A percentile compares a stretch with the other conserved stretches of the same genome.
phyloP scores from a whole-genome alignment of 768 basidiomycete genomes.

The Boletus rubroflammeus region DNA sequence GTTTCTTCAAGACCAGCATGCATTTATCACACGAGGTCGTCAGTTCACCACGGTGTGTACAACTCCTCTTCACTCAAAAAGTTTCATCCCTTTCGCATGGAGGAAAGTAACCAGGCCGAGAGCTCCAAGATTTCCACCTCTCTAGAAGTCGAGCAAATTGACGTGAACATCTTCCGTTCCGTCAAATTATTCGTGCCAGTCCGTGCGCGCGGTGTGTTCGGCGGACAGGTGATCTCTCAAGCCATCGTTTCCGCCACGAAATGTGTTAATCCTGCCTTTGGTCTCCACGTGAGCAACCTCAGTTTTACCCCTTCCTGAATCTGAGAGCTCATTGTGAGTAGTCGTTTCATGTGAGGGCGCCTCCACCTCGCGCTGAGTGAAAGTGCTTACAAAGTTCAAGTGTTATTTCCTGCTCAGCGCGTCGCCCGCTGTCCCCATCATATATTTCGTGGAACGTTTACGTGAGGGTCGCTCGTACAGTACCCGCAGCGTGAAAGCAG shows the following conservation, averaged over 20 bases:
- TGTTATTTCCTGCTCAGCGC: constrained; percentile 81
- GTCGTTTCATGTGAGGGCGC: constrained; percentile 65
- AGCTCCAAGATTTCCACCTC: constrained; percentile 67
- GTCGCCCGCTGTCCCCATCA: constrained; percentile 66
- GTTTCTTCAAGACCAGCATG: background rate
- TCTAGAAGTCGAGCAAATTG: constrained; percentile 75
- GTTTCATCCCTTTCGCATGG: constrained; percentile 25
- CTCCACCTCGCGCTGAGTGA: background rate
- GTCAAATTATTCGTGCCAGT: constrained; percentile 65
- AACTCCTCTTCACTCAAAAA: background rate
- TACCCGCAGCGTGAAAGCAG: constrained; percentile 60
- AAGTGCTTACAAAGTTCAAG: constrained; percentile 35
- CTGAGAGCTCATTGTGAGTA: constrained; percentile 20
- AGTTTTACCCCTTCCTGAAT: background rate
- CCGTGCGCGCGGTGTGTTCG: constrained; percentile 71
- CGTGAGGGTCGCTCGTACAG: constrained; percentile 73
- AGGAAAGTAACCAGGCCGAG: constrained; percentile 48
- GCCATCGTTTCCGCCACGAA: constrained; percentile 79
- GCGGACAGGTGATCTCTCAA: constrained; percentile 88
- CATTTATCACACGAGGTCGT: background rate
- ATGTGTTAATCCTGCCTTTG: constrained; percentile 60
- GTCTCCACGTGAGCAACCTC: constrained; percentile 59
- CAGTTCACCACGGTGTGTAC: background rate
- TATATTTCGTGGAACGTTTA: constrained; percentile 74
- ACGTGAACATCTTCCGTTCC: constrained; percentile 74